Evolutionary conservation across 179 eudicot species (phyloP), one percentile per base, ranked within the genome.

Genomic region (Nepenthes alata): DNA sequence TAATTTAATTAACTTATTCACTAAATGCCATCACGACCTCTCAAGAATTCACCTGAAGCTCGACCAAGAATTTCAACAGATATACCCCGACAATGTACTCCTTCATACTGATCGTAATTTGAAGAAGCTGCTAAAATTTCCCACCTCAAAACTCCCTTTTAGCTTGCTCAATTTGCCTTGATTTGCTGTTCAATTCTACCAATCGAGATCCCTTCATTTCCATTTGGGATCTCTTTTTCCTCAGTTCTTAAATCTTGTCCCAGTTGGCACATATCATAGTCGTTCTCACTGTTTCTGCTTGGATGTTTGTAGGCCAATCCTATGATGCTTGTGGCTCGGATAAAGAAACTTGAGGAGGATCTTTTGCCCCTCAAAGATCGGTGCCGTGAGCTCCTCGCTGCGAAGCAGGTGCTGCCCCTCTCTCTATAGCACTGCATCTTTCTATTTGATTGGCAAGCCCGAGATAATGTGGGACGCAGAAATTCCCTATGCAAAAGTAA

Each of bases 351-450:
- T 8, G 82, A 90, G 74, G 90, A 88, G 58, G 94, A 90, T 35
- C 67, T 90, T 64, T 75, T 79, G 3, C 70, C 75, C 34, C 74
- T 88, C 66, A 82, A 88, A 72, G 85, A 88, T 55, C 87, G 85
- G 72, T 90, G 97, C 69, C 86, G 97, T 50, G 80, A 85, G 44
- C 85, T 90, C 65, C 97, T 90, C 38, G 72, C 88, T 3, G 97
- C 90, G 38, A 90, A 90, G 77, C 97, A 90, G 97, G 94, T 90
- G 15, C 6, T 7, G 7, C 56, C 58, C 11, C 10, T 61, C 39
- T 59, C 50, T n/a, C 11, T 34, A 25, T 25, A 25, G 25, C 25
- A 25, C 11, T 44, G 3, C 55, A 11, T 37, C 5, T 2, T 47
- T 47, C 15, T 36, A 1, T 70, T 52, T 35, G 47, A 48, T 57